Conservation (phyloP, 2,329 filamentous ascomycete species). For the Canariomyces notabilis region DNA sequence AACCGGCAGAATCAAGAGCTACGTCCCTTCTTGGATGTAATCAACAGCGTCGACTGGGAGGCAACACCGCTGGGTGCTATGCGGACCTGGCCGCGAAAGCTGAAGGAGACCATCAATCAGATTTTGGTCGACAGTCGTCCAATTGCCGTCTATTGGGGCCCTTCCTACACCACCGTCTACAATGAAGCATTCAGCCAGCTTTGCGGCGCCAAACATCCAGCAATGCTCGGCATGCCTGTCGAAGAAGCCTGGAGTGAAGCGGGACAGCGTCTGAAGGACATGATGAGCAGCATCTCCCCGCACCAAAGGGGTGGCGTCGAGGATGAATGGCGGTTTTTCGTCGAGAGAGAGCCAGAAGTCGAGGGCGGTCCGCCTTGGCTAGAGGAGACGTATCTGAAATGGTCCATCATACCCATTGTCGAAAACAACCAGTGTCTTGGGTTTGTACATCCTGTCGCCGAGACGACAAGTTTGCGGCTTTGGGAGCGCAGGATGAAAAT, state of each 20-base stretch:
- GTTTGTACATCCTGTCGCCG: conserved; percentile 43
- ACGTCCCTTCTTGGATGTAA: conserved; percentile 32
- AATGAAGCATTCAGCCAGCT: conserved; percentile 65
- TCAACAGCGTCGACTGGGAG: conserved; percentile 41
- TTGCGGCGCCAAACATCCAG: conserved; percentile 59
- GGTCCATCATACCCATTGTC: conserved; percentile 43
- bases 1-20: conserved; percentile 23
- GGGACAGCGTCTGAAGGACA: conserved; percentile 33
- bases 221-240: conserved; percentile 55
- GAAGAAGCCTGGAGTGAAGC: conserved; percentile 56
- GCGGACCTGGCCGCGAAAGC: conserved; percentile 36
- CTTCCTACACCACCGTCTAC: conserved; percentile 59
- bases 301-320: conserved; percentile 34
- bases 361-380: conserved; percentile 27
- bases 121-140: conserved; percentile 40
- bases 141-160: conserved; percentile 58
- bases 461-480: conserved; percentile 43
- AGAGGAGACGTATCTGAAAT: conserved; percentile 46
- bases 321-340: conserved; percentile 43
- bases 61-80: conserved; percentile 42
- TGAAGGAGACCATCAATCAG: conserved; percentile 39
- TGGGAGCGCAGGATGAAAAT: conserved; percentile 47
- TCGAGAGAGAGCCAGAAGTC: conserved; percentile 35
- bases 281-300: conserved; percentile 33
- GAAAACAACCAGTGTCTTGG: conserved; percentile 40